These are phyloP conservation scores for Geoglossum glabrum DNA, from an alignment of 495 filamentous ascomycete species.

Conservation along the genomic window DNA sequence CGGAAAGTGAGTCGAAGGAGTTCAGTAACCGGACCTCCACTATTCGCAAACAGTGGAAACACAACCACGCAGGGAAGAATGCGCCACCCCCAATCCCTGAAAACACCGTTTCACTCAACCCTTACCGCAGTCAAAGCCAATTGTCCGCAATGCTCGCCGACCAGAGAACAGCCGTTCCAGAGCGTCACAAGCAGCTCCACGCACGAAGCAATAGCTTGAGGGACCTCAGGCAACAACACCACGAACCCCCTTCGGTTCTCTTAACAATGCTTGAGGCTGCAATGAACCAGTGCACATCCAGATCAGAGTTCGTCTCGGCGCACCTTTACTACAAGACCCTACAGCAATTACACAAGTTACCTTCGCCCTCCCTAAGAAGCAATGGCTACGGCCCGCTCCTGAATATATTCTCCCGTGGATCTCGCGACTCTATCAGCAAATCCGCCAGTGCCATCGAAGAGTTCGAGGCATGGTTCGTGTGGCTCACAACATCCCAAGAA, in stretches of 20 bases:
- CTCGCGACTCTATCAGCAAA: conserved; percentile 44
- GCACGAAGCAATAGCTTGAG: conserved; percentile 14
- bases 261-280: conserved; percentile 51
- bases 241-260: conserved; percentile 28
- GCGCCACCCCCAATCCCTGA: conserved; percentile 4
- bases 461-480: conserved; percentile 56
- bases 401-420: conserved; percentile 46
- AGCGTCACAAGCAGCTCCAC: conserved; percentile 8
- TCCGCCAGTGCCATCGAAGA: conserved; percentile 47
- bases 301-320: conserved; percentile 48
- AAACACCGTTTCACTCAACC: conserved; percentile 9
- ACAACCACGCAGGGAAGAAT: conserved; percentile 24
- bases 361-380: conserved; percentile 38
- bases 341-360: conserved; percentile 38
- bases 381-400: conserved; percentile 49
- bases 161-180: conserved; percentile 6
- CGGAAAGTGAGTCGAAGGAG: conserved; percentile 31
- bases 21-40: conserved; percentile 42
- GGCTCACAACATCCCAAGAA: conserved; percentile 54
- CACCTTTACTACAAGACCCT: conserved; percentile 51
- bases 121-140: conserved; percentile 19
- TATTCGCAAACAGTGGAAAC: conserved; percentile 29
- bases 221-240: conserved; percentile 10
- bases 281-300: conserved; percentile 40
- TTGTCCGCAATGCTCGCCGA: conserved; percentile 14